phyloP scores from a whole-genome alignment of 192 early-diverging fungal species.

The Phlyctochytrium planicorne region DNA sequence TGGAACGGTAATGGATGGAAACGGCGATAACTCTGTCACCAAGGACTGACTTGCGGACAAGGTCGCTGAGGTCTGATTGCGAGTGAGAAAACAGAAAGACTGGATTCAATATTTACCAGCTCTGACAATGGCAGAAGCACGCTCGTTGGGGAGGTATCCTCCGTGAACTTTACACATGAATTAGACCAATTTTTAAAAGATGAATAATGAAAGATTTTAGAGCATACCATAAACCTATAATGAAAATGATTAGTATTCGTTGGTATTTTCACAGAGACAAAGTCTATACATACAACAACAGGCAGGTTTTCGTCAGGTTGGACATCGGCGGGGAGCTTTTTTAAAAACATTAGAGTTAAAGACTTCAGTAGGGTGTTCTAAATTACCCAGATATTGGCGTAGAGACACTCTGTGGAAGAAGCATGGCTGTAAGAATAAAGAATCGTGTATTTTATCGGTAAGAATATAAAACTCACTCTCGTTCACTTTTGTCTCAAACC shows the following conservation, averaged over 20 bases:
- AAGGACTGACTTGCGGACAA: not conserved
- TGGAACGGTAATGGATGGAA: slow-evolving; percentile 1
- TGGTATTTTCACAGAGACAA: not conserved
- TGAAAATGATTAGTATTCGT: not conserved
- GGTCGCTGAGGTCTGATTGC: slow-evolving; percentile 2
- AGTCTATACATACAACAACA: not conserved
- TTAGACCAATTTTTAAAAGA: not conserved
- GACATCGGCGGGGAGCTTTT: not conserved
- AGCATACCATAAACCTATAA: not conserved
- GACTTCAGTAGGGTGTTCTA: too few species aligned
- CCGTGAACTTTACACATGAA: not conserved
- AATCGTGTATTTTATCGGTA: too few species aligned
- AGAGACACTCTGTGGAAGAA: not conserved
- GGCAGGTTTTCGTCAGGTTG: not conserved
- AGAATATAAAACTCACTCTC: too few species aligned
- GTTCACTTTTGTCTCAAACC: too few species aligned
- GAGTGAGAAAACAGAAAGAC: too few species aligned
- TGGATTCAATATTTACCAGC: not conserved
- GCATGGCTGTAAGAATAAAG: too few species aligned
- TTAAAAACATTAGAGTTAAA: too few species aligned
- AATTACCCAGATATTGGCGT: not conserved
- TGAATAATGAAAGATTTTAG: not conserved
- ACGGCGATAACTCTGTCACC: not conserved
- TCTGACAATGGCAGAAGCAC: not conserved
- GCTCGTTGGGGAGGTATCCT: not conserved